Evolutionary conservation across 2,329 filamentous ascomycete species (phyloP).

Genomic region (Herpotrichia juniperi): DNA sequence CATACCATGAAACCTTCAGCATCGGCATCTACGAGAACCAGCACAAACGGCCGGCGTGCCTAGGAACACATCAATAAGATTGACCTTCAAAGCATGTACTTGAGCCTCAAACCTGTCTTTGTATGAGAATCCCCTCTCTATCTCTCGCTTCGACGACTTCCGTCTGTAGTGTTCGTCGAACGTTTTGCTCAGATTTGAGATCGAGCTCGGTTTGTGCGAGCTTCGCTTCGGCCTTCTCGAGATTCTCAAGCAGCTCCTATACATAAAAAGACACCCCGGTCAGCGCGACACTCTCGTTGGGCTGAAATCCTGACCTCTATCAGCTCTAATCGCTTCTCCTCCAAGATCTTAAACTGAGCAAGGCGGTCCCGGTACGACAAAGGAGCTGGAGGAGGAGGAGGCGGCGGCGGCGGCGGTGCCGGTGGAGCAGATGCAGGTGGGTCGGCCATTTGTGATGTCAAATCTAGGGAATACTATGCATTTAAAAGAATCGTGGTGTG

Average conservation of each 20-base stretch:
- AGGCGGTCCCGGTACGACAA: slow-evolving; percentile 40
- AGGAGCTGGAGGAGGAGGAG: slow-evolving; percentile 16
- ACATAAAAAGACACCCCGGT: neutral
- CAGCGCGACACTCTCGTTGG: slow-evolving; percentile 1
- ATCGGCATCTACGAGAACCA: slow-evolving; percentile 46
- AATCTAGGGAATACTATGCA: slow-evolving; percentile 31
- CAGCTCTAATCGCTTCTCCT: slow-evolving; percentile 44
- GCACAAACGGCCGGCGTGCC: slow-evolving; percentile 41
- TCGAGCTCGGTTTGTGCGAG: slow-evolving; percentile 45
- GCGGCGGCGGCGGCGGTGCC: slow-evolving; percentile 15
- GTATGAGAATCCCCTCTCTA: slow-evolving; percentile 35
- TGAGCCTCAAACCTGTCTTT: slow-evolving; percentile 31
- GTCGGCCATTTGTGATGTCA: slow-evolving; percentile 27
- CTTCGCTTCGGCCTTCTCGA: slow-evolving; percentile 44
- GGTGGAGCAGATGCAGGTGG: slow-evolving; percentile 12
- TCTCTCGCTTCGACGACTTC: slow-evolving; percentile 40
- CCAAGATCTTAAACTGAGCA: slow-evolving; percentile 43
- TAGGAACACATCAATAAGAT: slow-evolving; percentile 20
- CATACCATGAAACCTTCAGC: slow-evolving; percentile 44
- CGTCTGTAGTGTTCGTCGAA: slow-evolving; percentile 41
- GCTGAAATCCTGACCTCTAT: slow-evolving; percentile 34
- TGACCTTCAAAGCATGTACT: neutral
- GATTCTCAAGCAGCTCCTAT: slow-evolving; percentile 45
- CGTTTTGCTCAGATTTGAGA: slow-evolving; percentile 45
- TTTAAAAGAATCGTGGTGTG: slow-evolving; percentile 32